These are phyloP conservation scores for Holtermannia corniformis DNA, from an alignment of 768 basidiomycete species.

Conservation along the genomic window DNA sequence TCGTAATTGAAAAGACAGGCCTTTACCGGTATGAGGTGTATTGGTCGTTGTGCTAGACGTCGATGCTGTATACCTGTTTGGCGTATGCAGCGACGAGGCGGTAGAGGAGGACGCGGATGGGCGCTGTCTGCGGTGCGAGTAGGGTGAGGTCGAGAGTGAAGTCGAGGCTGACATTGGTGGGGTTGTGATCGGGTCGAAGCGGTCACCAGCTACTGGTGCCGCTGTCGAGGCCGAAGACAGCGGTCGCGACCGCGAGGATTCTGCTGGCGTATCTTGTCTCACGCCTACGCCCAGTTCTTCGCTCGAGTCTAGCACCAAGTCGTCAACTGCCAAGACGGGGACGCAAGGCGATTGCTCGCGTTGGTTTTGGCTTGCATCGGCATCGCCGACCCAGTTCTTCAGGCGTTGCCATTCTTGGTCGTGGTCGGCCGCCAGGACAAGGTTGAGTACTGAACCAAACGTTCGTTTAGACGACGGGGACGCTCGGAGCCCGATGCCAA, in stretches of 20 bases:
- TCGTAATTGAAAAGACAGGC: constrained; percentile 1
- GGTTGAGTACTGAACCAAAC: constrained; percentile 26
- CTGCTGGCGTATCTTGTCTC: not conserved
- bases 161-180: constrained; percentile 31
- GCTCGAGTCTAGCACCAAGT: not conserved
- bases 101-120: not conserved
- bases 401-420: constrained; percentile 9
- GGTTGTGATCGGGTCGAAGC: constrained; percentile 13
- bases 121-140: not conserved
- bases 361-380: constrained; percentile 5
- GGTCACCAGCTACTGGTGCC: not conserved
- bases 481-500: not conserved
- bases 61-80: not conserved
- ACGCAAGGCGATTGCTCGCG: not conserved
- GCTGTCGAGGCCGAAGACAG: too few species aligned
- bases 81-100: not conserved
- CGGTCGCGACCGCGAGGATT: not conserved
- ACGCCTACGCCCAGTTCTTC: not conserved
- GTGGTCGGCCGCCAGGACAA: constrained; percentile 26
- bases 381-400: constrained; percentile 34
- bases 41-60: not conserved
- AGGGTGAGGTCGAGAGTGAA: constrained; percentile 17
- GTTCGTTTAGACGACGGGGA: constrained; percentile 1
- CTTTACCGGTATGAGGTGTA: not conserved
- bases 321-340: not conserved